Evolutionary conservation across 306 rosid species (phyloP), one percentile per base, ranked within the genome.

Genomic region (Casuarina equisetifolia): DNA sequence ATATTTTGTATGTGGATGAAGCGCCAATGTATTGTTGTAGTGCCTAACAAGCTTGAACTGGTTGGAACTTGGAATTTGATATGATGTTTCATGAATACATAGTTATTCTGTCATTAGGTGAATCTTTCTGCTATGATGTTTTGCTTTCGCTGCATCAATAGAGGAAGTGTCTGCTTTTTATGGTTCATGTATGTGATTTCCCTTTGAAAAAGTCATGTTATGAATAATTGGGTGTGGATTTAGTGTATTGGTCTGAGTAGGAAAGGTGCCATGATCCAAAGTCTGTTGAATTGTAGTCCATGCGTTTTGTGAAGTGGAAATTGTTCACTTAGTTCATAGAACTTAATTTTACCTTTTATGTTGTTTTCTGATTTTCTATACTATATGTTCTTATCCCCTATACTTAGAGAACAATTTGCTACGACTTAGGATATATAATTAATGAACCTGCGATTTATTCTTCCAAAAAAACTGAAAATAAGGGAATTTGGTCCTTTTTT

Each of bases 401-500:
- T 42, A 3, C 42, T 40, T 66, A 66, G 50, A 39, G 49, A 42
- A 16, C 6, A 16, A 39, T 66, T 66, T 9, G 9, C 5, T n/a
- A 8, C 12, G 71, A 17, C 49, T 25, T 58, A 9, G 39, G 35
- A 1, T 71, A 77, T 42, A n/a, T 55, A 40, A 66, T 73, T 43
- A 57, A 19, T 62, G 32, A 8, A 40, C 51, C 16, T 66, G 35
- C 6, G 38, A 50, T 45, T 57, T 73, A 73, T 46, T 77, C 74
- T 69, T 51, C 4, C 4, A 32, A 61, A 73, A 49, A 6, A 25
- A 25, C 32, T 35, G 12, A 50, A 43, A 19, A 72, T 11, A 15
- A 35, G 71, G 40, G 46, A 51, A 43, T 58, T 39, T 73, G 74
- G 70, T 39, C 17, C n/a, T 76, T 64, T 44, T 68, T 79, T 52